phyloP scores from a whole-genome alignment of 345 rosid species.

The Brassica juncea region DNA sequence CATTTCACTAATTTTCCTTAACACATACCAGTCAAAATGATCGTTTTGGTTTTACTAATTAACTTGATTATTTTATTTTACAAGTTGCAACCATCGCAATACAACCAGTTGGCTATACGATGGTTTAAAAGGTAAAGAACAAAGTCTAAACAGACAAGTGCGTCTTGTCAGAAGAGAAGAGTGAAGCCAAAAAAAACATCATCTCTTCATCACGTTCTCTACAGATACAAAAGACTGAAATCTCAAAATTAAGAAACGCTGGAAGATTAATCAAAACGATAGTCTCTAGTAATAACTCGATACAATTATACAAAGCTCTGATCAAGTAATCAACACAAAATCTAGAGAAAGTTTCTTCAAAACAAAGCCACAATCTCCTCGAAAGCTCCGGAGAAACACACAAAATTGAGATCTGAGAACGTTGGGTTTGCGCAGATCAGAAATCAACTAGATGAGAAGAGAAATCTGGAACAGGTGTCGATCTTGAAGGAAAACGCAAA shows the following conservation, averaged over 20 bases:
- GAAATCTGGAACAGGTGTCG: background rate
- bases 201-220: background rate
- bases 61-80: background rate
- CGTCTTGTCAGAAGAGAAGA: background rate
- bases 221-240: background rate
- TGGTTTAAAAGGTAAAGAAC: background rate
- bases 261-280: background rate
- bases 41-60: background rate
- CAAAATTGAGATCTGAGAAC: slow-evolving; percentile 9
- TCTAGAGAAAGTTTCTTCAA: background rate
- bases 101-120: background rate
- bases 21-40: background rate
- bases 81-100: background rate
- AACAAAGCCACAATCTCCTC: background rate
- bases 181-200: background rate
- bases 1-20: background rate
- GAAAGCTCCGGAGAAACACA: background rate
- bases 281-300: background rate
- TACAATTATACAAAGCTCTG: background rate
- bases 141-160: background rate
- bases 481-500: background rate
- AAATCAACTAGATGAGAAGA: background rate
- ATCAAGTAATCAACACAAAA: background rate
- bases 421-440: background rate
- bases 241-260: background rate